These are phyloP conservation scores for Fonsecaea multimorphosa DNA, from an alignment of 2,329 filamentous ascomycete species.

Conservation along the genomic window DNA sequence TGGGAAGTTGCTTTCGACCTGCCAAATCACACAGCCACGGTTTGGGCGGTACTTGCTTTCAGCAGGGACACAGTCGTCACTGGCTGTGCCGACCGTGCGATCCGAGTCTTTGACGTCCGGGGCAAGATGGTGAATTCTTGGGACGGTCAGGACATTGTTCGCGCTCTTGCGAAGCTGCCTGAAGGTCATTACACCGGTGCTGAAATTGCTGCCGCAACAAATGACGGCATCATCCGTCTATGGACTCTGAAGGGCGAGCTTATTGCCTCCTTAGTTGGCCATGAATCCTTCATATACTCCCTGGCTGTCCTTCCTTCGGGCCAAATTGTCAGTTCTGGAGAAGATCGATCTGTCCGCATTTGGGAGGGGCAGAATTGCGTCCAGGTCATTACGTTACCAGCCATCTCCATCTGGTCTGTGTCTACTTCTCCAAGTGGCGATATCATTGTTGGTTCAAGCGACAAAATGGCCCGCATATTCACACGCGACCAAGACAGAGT, in stretches of 20 bases:
- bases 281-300: slow-evolving; percentile 94
- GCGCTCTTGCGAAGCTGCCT: slow-evolving; percentile 85
- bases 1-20: slow-evolving; percentile 80
- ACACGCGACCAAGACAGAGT: slow-evolving; percentile 72
- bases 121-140: slow-evolving; percentile 70
- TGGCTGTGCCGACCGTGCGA: slow-evolving; percentile 85
- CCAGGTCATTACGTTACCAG: slow-evolving; percentile 95
- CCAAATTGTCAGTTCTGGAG: slow-evolving; percentile 87
- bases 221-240: slow-evolving; percentile 85
- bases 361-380: slow-evolving; percentile 85
- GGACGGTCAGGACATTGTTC: slow-evolving; percentile 77
- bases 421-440: slow-evolving; percentile 84
- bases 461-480: slow-evolving; percentile 84
- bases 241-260: slow-evolving; percentile 83
- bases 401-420: slow-evolving; percentile 94
- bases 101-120: slow-evolving; percentile 76
- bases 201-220: slow-evolving; percentile 93
- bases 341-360: slow-evolving; percentile 90
- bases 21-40: slow-evolving; percentile 76
- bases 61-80: slow-evolving; percentile 82
- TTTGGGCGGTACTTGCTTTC: slow-evolving; percentile 90
- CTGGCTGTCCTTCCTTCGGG: slow-evolving; percentile 78
- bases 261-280: slow-evolving; percentile 79
- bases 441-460: slow-evolving; percentile 91
- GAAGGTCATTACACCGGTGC: slow-evolving; percentile 77